Conservation (phyloP, 2,329 filamentous ascomycete genomes). For the Microascus cirrosus region DNA sequence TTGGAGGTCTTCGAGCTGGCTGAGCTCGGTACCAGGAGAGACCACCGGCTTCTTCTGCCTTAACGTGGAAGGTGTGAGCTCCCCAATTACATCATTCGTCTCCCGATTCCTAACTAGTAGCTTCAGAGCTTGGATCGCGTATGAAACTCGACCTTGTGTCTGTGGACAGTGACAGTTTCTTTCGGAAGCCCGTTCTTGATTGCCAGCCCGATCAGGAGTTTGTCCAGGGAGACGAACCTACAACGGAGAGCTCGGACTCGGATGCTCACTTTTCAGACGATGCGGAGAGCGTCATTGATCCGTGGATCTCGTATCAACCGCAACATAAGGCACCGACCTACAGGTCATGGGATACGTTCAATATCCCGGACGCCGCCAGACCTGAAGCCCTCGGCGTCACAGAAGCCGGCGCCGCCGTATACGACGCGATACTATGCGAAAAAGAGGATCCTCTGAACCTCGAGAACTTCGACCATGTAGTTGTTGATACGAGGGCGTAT, state of each 20-base stretch:
- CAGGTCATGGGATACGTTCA: slow-evolving; percentile 62
- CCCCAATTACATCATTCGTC: neutral
- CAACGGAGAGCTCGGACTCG: slow-evolving; percentile 7
- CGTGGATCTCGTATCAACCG: slow-evolving; percentile 34
- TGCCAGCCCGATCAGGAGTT: neutral
- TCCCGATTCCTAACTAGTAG: neutral
- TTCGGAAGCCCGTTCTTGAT: slow-evolving; percentile 22
- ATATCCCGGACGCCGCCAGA: slow-evolving; percentile 25
- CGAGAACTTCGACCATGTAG: slow-evolving; percentile 23
- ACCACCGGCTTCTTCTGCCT: slow-evolving; percentile 31
- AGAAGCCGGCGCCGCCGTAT: slow-evolving; percentile 54
- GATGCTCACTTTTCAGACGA: slow-evolving; percentile 11
- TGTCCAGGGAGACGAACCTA: neutral
- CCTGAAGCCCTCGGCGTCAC: slow-evolving; percentile 47
- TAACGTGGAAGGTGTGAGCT: slow-evolving; percentile 18
- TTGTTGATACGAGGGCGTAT: slow-evolving; percentile 38
- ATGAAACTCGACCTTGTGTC: neutral
- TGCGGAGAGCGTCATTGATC: slow-evolving; percentile 14
- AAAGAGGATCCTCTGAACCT: slow-evolving; percentile 26
- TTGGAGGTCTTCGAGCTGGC: slow-evolving; percentile 41
- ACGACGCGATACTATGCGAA: slow-evolving; percentile 49
- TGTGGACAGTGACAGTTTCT: slow-evolving; percentile 22
- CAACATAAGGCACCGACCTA: slow-evolving; percentile 27
- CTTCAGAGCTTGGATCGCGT: neutral
- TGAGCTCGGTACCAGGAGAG: slow-evolving; percentile 15